A percentile compares a stretch with the other conserved stretches of the same genome.
phyloP scores from a whole-genome alignment of 257 asterid genomes.

The Salvia rosmarinus region DNA sequence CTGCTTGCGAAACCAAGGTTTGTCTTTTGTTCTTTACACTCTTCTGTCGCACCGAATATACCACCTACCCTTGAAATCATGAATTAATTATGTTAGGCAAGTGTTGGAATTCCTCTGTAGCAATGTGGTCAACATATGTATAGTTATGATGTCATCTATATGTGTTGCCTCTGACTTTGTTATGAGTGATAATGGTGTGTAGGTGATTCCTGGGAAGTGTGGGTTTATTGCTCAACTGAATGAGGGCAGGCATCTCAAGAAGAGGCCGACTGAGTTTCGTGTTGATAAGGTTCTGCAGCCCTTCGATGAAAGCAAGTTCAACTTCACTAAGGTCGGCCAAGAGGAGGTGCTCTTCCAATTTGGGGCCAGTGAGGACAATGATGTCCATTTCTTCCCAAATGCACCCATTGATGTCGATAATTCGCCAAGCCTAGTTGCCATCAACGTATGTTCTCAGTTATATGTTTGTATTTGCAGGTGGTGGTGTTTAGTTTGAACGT shows the following conservation, averaged over 20 bases:
- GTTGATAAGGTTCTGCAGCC: constrained; percentile 94
- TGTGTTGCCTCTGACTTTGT: not conserved
- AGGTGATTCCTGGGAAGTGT: constrained; percentile 87
- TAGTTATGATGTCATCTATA: not conserved
- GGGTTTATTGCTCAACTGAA: constrained; percentile 92
- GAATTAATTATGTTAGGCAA: not conserved
- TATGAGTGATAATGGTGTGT: constrained; percentile 4
- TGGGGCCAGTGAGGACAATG: constrained; percentile 57
- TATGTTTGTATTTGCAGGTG: not conserved
- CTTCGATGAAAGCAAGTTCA: constrained; percentile 83
- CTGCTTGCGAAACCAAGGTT: constrained; percentile 95
- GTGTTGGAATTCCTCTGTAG: not conserved
- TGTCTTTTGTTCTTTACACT: constrained; percentile 16
- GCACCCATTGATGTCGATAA: constrained; percentile 66
- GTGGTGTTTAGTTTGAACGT: not conserved
- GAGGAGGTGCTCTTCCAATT: constrained; percentile 90
- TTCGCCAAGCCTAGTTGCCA: constrained; percentile 81
- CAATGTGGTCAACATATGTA: not conserved
- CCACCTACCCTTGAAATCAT: not conserved
- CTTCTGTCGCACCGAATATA: not conserved
- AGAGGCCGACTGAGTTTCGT: constrained; percentile 95
- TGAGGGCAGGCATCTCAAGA: constrained; percentile 93
- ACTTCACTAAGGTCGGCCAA: constrained; percentile 89
- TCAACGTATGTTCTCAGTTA: constrained; percentile 54
- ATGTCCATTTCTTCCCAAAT: constrained; percentile 59